Conservation (phyloP, 1,284 basidiomycete genomes). For the Hymenochaete sp. region DNA sequence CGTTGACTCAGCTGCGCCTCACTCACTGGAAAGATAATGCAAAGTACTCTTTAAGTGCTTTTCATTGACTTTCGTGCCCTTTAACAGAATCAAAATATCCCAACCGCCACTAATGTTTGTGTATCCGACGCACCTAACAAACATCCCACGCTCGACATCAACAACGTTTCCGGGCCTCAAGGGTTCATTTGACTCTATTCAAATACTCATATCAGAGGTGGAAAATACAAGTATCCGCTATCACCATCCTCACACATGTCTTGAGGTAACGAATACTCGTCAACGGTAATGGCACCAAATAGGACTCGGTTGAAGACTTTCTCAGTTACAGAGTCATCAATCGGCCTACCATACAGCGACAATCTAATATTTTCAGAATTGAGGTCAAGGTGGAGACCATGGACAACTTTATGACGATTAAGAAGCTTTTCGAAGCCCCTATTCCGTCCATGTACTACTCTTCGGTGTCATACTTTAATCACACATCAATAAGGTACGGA, state of each 20-base stretch:
- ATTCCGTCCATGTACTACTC: slow-evolving; percentile 46
- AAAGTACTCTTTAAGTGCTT: slow-evolving; percentile 51
- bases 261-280: slow-evolving; percentile 46
- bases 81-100: slow-evolving; percentile 8
- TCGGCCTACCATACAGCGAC: slow-evolving; percentile 33
- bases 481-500: slow-evolving; percentile 40
- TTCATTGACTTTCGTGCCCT: slow-evolving; percentile 36
- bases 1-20: slow-evolving; percentile 49
- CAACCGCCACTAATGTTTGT: slow-evolving; percentile 41
- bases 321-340: slow-evolving; percentile 37
- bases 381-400: slow-evolving; percentile 18
- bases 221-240: slow-evolving; percentile 33
- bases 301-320: slow-evolving; percentile 40
- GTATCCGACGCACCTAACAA: slow-evolving; percentile 46
- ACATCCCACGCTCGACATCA: slow-evolving; percentile 37
- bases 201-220: slow-evolving; percentile 35
- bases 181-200: slow-evolving; percentile 36
- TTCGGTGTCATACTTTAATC: slow-evolving; percentile 51
- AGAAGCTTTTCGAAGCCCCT: slow-evolving; percentile 34
- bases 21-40: slow-evolving; percentile 44
- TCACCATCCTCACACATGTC: slow-evolving; percentile 39
- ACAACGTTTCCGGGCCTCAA: slow-evolving; percentile 26
- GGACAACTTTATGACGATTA: slow-evolving; percentile 28
- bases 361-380: slow-evolving; percentile 11
- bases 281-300: slow-evolving; percentile 40